Evolutionary conservation across 768 basidiomycete species (phyloP), one percentile per base, ranked within the genome.

Genomic region (Sarcomyxa edulis): DNA sequence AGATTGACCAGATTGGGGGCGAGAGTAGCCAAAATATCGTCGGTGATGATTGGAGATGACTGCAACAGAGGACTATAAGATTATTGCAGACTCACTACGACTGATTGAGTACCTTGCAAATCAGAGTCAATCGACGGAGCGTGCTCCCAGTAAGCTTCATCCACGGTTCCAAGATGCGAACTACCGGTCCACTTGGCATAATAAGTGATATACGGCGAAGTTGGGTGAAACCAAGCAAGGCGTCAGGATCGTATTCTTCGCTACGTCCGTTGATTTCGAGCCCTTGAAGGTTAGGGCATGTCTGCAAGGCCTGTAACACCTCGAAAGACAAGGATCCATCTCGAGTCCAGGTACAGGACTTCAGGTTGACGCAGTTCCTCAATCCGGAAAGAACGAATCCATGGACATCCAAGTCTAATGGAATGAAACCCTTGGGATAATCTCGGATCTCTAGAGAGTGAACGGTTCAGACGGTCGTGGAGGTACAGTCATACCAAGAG

Each of bases 271-370:
- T 91, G 28, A 91, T 72, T 51, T 86, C 82, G 2, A 90, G 59
- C 34, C 78, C 77, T 20, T 58, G 49, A 6, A 90, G 60, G 1
- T 60, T 47, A 1, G 53, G 47, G 14, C 65, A 72, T 8, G 51
- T 32, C 5, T 56, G 57, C 5, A 90, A 59, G 12, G 74, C 71
- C n/a, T 62, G 46, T 7, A 91, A 65, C 23, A 86, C 72, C 1
- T 62, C 59, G 4, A 79, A 72, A 27, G 65, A 75, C 15, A 90
- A 58, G 4, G 88, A 79, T 3, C 86, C 83, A 46, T 89, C 82
- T 29, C 87, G 74, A 7, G 88, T 90, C 86, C 86, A 91, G 4
- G 76, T 75, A 50, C 83, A 88, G 5, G 76, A 65, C 30, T 48
- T 62, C 8, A 90, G 68, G 43, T 76, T 76, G 27, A 57, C 50